Evolutionary conservation across 1,284 basidiomycete species (phyloP), one percentile per base, ranked within the genome.

Genomic region (Tremellales sp.): DNA sequence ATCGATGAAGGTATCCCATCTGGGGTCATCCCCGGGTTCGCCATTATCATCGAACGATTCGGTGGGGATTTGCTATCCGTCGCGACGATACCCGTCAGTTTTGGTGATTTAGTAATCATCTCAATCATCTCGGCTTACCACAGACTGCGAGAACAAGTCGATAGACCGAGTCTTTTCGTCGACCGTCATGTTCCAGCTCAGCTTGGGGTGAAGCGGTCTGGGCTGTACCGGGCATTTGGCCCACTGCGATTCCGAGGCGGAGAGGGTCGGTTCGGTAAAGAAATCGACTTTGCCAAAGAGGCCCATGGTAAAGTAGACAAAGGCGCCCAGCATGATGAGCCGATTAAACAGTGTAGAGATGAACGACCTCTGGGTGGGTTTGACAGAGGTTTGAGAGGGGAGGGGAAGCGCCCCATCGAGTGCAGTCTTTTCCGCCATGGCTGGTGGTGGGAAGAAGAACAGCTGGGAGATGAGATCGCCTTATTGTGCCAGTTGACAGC

Each of bases 21-120:
- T 61, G 3, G 54, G 53, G 50, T 73, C 72, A 38, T 71, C 72
- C 7, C 57, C 58, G 0, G 70, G 70, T 41, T 66, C 65, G 18
- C 70, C 70, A 45, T 70, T 72, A 51, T 72, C 70, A 47, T 72
- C 70, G 34, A 58, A 70, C 39, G 61, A 65, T 44, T 70, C 56
- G 1, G 71, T 71, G 3, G 65, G 63, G 45, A 71, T 67, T 53
- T 56, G 67, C 59, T 66, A 40, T n/a, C n/a, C n/a, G n/a, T n/a
- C n/a, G 32, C 10, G 22, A 35, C 14, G 19, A 25, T 21, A 27
- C 16, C 18, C 22, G 14, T 14, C n/a, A n/a, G n/a, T n/a, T n/a
- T n/a, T n/a, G n/a, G n/a, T n/a, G n/a, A n/a, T n/a, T 27, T 13
- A 36, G 34, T 25, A 13, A 38, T 28, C 28, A 26, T 25, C 29